Evolutionary conservation across 345 rosid genomes (phyloP).

Genomic region (Heritiera fomes): DNA sequence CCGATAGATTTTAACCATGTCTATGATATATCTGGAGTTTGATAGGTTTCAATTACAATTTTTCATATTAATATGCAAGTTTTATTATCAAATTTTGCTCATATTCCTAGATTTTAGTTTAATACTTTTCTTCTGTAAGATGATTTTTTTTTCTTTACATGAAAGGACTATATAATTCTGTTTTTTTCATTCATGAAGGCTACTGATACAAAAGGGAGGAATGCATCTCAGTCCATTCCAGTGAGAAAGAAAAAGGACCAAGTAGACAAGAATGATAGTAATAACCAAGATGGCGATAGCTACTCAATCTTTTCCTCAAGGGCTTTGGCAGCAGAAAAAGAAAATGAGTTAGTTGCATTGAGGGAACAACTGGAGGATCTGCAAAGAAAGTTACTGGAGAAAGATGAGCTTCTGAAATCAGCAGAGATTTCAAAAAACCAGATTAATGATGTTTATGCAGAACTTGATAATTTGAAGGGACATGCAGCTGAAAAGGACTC

Average conservation of each 20-base stretch:
- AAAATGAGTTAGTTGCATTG: constrained; percentile 51
- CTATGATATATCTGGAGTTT: background rate
- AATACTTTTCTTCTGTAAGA: background rate
- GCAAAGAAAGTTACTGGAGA: constrained; percentile 65
- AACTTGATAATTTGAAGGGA: constrained; percentile 61
- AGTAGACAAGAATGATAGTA: constrained; percentile 43
- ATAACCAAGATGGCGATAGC: constrained; percentile 52
- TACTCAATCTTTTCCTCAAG: constrained; percentile 46
- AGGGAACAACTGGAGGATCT: constrained; percentile 77
- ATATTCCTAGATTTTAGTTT: background rate
- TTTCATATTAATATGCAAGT: background rate
- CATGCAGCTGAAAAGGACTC: constrained; percentile 67
- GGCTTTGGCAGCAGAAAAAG: constrained; percentile 53
- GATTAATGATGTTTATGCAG: constrained; percentile 44
- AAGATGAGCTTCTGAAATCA: constrained; percentile 82
- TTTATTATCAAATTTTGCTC: background rate
- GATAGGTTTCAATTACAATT: background rate
- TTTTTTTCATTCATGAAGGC: constrained; percentile 33
- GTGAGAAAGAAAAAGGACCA: constrained; percentile 65
- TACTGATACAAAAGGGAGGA: constrained; percentile 64
- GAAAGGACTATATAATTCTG: constrained; percentile 12
- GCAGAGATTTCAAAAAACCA: constrained; percentile 56
- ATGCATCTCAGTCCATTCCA: constrained; percentile 54
- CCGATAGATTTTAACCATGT: background rate
- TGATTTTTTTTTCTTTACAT: background rate